phyloP scores from a whole-genome alignment of 306 rosid species.

The Psophocarpus tetragonolobus region DNA sequence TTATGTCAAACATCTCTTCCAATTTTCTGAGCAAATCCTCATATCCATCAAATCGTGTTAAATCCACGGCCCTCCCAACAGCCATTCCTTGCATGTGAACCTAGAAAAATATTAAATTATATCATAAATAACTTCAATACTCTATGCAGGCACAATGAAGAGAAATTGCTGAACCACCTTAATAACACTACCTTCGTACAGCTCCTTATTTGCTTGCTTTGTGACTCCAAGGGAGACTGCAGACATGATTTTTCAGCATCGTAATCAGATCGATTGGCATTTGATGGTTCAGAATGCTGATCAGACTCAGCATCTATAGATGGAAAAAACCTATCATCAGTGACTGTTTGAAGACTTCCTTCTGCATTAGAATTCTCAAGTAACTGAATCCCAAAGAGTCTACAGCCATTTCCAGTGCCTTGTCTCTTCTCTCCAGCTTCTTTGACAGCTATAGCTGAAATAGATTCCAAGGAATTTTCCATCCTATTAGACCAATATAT shows the following conservation, averaged over 20 bases:
- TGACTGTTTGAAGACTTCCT: constrained; percentile 45
- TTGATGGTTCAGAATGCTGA: constrained; percentile 76
- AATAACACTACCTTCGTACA: constrained; percentile 65
- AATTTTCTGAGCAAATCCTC: constrained; percentile 59
- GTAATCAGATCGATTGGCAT: constrained; percentile 58
- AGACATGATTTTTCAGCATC: constrained; percentile 77
- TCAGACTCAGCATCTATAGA: constrained; percentile 62
- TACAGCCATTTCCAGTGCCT: constrained; percentile 58
- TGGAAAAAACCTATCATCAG: constrained; percentile 44
- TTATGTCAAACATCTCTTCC: constrained; percentile 79
- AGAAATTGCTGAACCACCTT: neutral
- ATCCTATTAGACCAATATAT: constrained; percentile 54
- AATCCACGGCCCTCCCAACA: constrained; percentile 82
- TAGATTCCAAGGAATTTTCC: constrained; percentile 49
- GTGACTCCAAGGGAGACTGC: constrained; percentile 14
- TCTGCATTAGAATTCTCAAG: constrained; percentile 52
- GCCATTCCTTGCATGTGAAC: constrained; percentile 93
- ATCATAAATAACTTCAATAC: neutral
- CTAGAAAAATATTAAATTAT: constrained; percentile 38
- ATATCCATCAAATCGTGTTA: constrained; percentile 49
- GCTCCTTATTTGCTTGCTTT: constrained; percentile 67
- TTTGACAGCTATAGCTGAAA: constrained; percentile 49
- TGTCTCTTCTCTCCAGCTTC: constrained; percentile 61
- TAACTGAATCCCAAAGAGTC: constrained; percentile 74
- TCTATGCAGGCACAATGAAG: neutral